Base-by-base conservation (phyloP, 164 flowering plant species). In the Nymphaea thermarum region DNA sequence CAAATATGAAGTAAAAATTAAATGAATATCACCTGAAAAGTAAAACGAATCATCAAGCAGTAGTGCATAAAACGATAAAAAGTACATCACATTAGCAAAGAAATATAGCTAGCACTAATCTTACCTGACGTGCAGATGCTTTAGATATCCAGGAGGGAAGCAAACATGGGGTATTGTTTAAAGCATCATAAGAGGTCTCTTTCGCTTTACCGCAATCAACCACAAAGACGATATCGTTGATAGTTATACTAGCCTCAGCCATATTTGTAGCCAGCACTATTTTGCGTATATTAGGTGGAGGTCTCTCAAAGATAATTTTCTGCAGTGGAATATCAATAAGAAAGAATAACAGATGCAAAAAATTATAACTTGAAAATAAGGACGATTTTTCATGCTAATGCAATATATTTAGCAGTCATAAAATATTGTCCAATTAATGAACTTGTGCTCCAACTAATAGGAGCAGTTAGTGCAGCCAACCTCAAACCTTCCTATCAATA, bases 231-330 rank as follows among this genome's bases (percentile, higher is more conserved):
- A 92, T 66, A 70, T 95, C 99, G 80, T 95, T 95, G 76, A 95
- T 88, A 60, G 99, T 95, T 68, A 95, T 95, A 79, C 99, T 95
- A 63, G 99, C 99, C 77, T 95, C 99, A 45, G 99, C 99, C 99
- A 95, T 95, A 77, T 95, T 95, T 65, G 99, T 95, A 4, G 99
- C 97, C 71, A 95, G 92, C 76, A 95, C 87, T 69, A 95, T 82
- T 80, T 95, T 95, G 57, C 99, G 92, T 17, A 90, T 73, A 83
- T 92, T 91, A 4, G 87, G 90, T 47, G 96, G 96, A 44, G 99
- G 80, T 69, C 70, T 88, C 73, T 90, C 98, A 84, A 95, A 95
- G 73, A 95, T 92, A 60, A 90, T 86, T 85, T 76, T 92, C 99
- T 95, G 93, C 77, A 78, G 43, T 61, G 60, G 66, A 4, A 57